A percentile compares a stretch with the other conserved stretches of the same genome.
Conservation (phyloP, 2,329 filamentous ascomycete species). For the Chaetothyriales sp. region DNA sequence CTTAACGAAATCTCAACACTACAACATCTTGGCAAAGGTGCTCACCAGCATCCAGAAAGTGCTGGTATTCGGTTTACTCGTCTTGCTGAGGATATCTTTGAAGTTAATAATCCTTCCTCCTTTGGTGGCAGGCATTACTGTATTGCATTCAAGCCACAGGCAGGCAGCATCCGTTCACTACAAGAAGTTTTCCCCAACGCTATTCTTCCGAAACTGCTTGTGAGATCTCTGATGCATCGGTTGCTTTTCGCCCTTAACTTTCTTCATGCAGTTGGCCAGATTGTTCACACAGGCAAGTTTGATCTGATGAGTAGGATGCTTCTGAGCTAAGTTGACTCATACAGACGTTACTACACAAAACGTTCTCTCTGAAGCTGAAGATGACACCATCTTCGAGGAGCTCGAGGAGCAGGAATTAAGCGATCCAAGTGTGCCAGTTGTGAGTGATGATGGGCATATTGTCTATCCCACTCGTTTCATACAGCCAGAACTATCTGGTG, state of each 20-base stretch:
- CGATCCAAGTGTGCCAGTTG: neutral
- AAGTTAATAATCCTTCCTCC: conserved; percentile 8
- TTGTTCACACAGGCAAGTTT: conserved; percentile 14
- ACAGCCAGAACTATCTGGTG: neutral
- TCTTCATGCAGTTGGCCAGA: conserved; percentile 10
- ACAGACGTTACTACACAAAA: neutral
- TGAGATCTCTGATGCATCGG: conserved; percentile 13
- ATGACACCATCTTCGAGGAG: neutral
- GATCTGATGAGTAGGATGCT: neutral
- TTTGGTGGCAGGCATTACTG: conserved; percentile 15
- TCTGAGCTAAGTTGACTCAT: neutral
- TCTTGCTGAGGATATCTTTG: conserved; percentile 17
- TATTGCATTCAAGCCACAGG: conserved; percentile 17
- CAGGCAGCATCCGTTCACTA: conserved; percentile 16
- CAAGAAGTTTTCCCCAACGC: conserved; percentile 15
- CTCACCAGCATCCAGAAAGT: conserved; percentile 3
- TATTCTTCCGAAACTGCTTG: conserved; percentile 6
- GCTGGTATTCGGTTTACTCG: conserved; percentile 15
- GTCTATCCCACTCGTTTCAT: neutral
- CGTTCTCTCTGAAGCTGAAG: neutral
- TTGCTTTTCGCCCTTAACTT: conserved; percentile 13
- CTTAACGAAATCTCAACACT: conserved; percentile 17
- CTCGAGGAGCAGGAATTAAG: neutral
- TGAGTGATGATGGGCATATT: neutral
- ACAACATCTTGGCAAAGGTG: conserved; percentile 8